Evolutionary conservation across 148 eudicot species (phyloP), one percentile per base, ranked within the genome.

Genomic region (Diospyros lotus): DNA sequence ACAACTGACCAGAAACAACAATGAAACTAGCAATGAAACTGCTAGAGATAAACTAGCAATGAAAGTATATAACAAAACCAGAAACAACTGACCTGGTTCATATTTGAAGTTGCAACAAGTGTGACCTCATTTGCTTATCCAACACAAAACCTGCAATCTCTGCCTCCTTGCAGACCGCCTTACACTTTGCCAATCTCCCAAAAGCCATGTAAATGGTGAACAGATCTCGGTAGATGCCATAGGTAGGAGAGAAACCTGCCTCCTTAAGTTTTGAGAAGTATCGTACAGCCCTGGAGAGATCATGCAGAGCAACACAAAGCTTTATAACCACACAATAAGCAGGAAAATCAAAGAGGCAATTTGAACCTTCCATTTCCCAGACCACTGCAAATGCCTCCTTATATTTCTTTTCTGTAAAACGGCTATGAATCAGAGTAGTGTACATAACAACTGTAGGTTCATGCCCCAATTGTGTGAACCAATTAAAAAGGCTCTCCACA

Each of bases 301-400:
- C 98, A 82, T 89, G 78, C 78, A 88, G 72, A 72, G 92, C 92
- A 76, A 90, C 92, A 77, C 90, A 87, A 51, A 90, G 86, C 86
- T 84, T 95, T 72, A 92, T 88, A 15, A 87, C 81, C 63, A 95
- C 97, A 45, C 94, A 85, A 72, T 87, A 92, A 17, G 94, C 92
- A 13, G 98, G 96, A 64, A 89, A 81, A 87, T 95, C 97, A 76
- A 92, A 83, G 13, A 83, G 76, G 76, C 79, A 87, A 77, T 87
- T 76, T 43, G 83, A 80, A 55, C 72, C 85, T 80, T 95, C 98
- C 94, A 95, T 95, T 86, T 92, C 97, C 98, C 98, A 92, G 28
- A 95, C 92, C 75, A 94, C 48, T 75, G 87, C 83, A 81, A 92
- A 73, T 11, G 94, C 95, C 73, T 94, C 96, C 80, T 89, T 92